These are phyloP conservation scores for Fraxinus floribunda DNA, from an alignment of 305 asterid species.

Conservation along the genomic window DNA sequence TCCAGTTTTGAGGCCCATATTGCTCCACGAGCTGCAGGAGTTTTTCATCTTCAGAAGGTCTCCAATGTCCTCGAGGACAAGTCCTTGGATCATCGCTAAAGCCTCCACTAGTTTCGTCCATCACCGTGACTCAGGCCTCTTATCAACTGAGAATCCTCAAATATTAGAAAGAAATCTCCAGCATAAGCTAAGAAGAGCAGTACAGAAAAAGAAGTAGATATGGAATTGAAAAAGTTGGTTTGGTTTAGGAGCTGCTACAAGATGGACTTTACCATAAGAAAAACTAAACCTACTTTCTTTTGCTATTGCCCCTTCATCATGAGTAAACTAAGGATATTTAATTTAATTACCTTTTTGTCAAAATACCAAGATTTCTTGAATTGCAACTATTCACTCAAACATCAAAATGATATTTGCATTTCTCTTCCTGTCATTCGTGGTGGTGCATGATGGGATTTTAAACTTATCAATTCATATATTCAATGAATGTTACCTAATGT, in stretches of 20 bases:
- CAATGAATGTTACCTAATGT: neutral
- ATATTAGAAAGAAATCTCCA: neutral
- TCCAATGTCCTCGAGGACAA: conserved; percentile 93
- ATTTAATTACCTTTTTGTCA: conserved; percentile 6
- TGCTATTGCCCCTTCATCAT: conserved; percentile 30
- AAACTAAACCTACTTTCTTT: conserved; percentile 25
- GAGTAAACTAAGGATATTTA: neutral
- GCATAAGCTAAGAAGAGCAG: neutral
- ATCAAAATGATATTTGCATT: neutral
- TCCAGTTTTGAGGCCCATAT: conserved; percentile 94
- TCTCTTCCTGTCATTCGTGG: neutral
- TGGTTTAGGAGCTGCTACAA: conserved; percentile 42
- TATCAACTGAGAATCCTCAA: neutral
- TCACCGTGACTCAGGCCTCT: conserved; percentile 8
- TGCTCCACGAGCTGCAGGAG: conserved; percentile 74
- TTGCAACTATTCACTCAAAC: neutral
- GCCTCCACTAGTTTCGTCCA: conserved; percentile 47
- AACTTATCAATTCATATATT: neutral
- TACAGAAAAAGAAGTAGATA: conserved; percentile 19
- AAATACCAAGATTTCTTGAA: neutral
- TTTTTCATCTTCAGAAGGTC: conserved; percentile 89
- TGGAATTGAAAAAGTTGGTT: conserved; percentile 30
- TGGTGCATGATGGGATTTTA: neutral
- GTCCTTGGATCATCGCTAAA: conserved; percentile 44
- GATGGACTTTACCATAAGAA: conserved; percentile 38